Percentiles rank a stretch among this genome's conserved stretches.
Conservation (phyloP, 2,329 filamentous ascomycete genomes). For the Trichoderma koningii region DNA sequence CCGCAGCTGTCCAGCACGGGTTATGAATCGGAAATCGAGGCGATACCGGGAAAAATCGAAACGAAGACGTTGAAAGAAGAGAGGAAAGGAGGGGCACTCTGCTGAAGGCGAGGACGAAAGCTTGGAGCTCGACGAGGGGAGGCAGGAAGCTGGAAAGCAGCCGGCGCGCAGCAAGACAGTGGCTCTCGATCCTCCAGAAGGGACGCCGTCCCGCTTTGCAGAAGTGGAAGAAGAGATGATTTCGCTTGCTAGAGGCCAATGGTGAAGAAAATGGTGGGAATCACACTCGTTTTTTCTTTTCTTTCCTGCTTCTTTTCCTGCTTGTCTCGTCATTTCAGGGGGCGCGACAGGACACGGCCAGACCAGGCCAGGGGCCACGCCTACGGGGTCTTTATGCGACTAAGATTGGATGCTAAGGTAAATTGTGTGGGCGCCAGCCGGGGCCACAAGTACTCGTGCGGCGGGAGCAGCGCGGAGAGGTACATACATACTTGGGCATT, state of each 20-base stretch:
- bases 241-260: slow-evolving; percentile 22
- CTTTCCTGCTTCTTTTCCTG: not conserved
- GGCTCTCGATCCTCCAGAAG: slow-evolving; percentile 20
- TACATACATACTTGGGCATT: not conserved
- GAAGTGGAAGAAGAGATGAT: slow-evolving; percentile 15
- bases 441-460: not conserved
- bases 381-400: slow-evolving; percentile 26
- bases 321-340: slow-evolving; percentile 19
- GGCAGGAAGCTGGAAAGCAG: not conserved
- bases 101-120: slow-evolving; percentile 2
- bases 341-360: slow-evolving; percentile 18
- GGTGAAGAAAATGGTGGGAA: slow-evolving; percentile 22
- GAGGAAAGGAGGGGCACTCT: slow-evolving; percentile 24
- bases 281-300: not conserved
- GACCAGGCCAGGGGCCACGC: slow-evolving; percentile 21
- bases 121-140: slow-evolving; percentile 17
- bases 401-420: slow-evolving; percentile 27
- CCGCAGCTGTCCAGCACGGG: slow-evolving; percentile 3
- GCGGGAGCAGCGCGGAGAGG: not conserved
- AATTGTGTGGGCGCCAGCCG: slow-evolving; percentile 17
- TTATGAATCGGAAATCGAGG: slow-evolving; percentile 19
- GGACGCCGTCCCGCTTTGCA: slow-evolving; percentile 18
- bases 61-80: not conserved
- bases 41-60: slow-evolving; percentile 8
- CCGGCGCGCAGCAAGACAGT: slow-evolving; percentile 15